Base-by-base conservation (phyloP, 1,284 basidiomycete genomes). In the Somion occarium region DNA sequence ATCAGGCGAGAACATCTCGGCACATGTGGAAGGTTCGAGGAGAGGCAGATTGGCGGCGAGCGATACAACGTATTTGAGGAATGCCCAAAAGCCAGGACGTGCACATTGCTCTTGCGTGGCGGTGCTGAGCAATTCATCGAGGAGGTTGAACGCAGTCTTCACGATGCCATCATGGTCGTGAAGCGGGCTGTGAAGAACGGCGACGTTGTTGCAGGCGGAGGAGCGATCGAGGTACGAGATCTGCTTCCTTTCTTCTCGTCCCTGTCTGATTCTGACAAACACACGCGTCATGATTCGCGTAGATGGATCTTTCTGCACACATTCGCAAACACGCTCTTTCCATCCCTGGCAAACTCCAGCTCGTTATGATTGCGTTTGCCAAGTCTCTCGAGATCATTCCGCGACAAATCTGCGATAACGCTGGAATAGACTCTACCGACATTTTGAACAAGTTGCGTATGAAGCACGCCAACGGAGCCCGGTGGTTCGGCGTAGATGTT, bases 91-190 rank as follows among this genome's bases (percentile, higher is more conserved):
- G 91, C 97, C n/a, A 95, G 95, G 73, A 98, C 97, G 0, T 98
- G 95, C 69, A 99, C 97, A n/a, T 71, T 99, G 18, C 74, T 99
- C 30, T 82, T 99, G 52, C 83, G 97, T 53, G 97, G 97, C 54
- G 97, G 97, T 20, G 97, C 97, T 0, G 95, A 99, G 66, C 97
- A 99, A 69, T 98, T 99, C 69, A 99, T 99, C 57, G 93, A 95
- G 61, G 97, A 99, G 70, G 95, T 99, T 9, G 96, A 98, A 70
- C 78, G 97, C 52, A 94, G 91, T 81, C 72, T 99, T 61, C 96
- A 99, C 67, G 97, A 99, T 66, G 95, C 96, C 2, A 96, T 99
- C 66, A 99, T 99, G 96, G 95, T 99, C 27, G 97, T 99, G 45
- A 97, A 97, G 72, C 82, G 97, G 42, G 95, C 97, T 5, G 89